phyloP scores from a whole-genome alignment of 306 rosid species.

The Prunus mongolica region DNA sequence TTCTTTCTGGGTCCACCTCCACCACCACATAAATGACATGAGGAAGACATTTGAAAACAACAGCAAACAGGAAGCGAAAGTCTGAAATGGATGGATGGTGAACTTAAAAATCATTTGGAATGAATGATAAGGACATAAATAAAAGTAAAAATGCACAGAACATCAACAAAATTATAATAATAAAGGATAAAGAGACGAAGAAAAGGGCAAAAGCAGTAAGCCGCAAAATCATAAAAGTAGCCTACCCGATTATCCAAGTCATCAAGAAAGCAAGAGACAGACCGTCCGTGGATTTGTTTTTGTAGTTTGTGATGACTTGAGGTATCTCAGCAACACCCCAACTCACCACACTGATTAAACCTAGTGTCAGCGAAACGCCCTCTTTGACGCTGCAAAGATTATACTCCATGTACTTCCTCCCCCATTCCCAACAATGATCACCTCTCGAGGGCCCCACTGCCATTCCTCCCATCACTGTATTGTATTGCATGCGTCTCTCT shows the following conservation, averaged over 20 bases:
- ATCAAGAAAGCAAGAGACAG: constrained; percentile 68
- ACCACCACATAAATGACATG: no score
- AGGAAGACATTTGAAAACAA: no score
- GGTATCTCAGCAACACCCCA: constrained; percentile 92
- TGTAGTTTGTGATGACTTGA: constrained; percentile 66
- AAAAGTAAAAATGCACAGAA: no score
- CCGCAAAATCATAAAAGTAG: background rate
- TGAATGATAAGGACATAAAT: no score
- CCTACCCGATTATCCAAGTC: constrained; percentile 79
- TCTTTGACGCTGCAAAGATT: constrained; percentile 42
- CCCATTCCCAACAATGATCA: constrained; percentile 46
- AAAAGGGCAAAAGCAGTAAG: background rate
- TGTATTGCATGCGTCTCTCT: no score
- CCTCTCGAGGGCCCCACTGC: background rate
- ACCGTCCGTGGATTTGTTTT: constrained; percentile 64
- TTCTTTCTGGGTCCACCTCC: no score
- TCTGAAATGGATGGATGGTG: no score
- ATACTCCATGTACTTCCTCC: constrained; percentile 24
- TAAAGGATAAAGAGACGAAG: background rate
- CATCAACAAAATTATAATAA: no score
- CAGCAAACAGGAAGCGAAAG: no score
- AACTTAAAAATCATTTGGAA: no score
- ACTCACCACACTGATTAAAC: constrained; percentile 53
- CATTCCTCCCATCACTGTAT: background rate
- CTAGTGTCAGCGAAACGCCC: constrained; percentile 55